Conservation (phyloP, 257 asterid genomes). For the Jaltomata sinuosa region DNA sequence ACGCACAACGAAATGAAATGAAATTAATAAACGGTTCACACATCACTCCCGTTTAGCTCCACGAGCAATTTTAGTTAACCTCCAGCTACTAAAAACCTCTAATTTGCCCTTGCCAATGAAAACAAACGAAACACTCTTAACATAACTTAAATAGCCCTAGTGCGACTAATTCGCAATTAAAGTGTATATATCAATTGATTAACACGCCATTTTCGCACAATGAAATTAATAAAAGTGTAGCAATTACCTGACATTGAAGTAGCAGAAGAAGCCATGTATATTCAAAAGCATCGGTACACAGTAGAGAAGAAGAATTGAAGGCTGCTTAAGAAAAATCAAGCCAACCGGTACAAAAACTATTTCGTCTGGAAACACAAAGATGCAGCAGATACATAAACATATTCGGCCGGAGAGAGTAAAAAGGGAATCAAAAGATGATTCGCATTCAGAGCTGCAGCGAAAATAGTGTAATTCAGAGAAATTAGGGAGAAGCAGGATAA, state of each 20-base stretch:
- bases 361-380: neutral
- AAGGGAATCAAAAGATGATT: slow-evolving; percentile 2
- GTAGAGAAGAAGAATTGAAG: neutral
- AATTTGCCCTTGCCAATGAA: neutral
- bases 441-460: neutral
- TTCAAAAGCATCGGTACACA: slow-evolving; percentile 51
- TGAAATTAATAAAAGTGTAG: neutral
- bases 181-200: neutral
- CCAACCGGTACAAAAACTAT: neutral
- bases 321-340: neutral
- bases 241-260: slow-evolving; percentile 64
- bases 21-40: neutral
- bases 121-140: neutral
- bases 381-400: neutral
- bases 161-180: neutral
- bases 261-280: slow-evolving; percentile 57
- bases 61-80: neutral
- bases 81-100: neutral
- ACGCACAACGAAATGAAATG: too few relatives aligned
- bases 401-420: neutral
- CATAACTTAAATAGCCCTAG: neutral
- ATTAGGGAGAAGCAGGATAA: neutral
- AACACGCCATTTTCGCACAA: too few relatives aligned
- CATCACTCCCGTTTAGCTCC: neutral
- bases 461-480: neutral